phyloP scores from a whole-genome alignment of 495 filamentous ascomycete genomes.

The Paragyromitra xinjiangensis region DNA sequence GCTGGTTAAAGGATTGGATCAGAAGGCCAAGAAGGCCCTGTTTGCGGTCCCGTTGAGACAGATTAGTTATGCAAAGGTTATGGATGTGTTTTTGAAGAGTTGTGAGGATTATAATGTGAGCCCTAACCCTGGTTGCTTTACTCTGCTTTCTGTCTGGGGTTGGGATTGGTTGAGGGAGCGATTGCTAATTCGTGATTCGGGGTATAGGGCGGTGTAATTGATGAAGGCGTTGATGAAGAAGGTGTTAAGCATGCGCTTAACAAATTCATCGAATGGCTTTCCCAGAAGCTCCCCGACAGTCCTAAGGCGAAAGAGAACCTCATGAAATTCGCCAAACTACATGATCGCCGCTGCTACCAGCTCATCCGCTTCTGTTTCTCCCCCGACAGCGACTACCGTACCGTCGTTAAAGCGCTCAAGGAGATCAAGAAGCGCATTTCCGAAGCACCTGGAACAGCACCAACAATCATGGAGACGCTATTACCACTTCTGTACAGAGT shows the following conservation, averaged over 20 bases:
- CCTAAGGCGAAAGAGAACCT: conserved; percentile 66
- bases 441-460: conserved; percentile 65
- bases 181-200: conserved; percentile 25
- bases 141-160: conserved; percentile 3
- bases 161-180: conserved; percentile 26
- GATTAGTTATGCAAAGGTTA: conserved; percentile 71
- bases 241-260: conserved; percentile 48
- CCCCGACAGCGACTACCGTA: conserved; percentile 90
- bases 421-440: conserved; percentile 86
- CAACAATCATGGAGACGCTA: conserved; percentile 75
- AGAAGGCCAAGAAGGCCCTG: conserved; percentile 82
- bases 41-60: conserved; percentile 85
- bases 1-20: conserved; percentile 78
- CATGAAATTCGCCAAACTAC: conserved; percentile 87
- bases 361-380: conserved; percentile 84
- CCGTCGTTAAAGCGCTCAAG: conserved; percentile 84
- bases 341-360: conserved; percentile 90
- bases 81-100: conserved; percentile 75
- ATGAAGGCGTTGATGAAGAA: conserved; percentile 70
- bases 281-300: conserved; percentile 77
- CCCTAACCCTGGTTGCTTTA: conserved; percentile 33
- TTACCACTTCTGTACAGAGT: conserved; percentile 84
- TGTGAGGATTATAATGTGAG: conserved; percentile 84
- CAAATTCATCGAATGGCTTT: conserved; percentile 64
- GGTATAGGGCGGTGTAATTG: conserved; percentile 76